A percentile compares a stretch with the other conserved stretches of the same genome.
Evolutionary conservation across 345 rosid genomes (phyloP).

Genomic region (Citrus unshiu): DNA sequence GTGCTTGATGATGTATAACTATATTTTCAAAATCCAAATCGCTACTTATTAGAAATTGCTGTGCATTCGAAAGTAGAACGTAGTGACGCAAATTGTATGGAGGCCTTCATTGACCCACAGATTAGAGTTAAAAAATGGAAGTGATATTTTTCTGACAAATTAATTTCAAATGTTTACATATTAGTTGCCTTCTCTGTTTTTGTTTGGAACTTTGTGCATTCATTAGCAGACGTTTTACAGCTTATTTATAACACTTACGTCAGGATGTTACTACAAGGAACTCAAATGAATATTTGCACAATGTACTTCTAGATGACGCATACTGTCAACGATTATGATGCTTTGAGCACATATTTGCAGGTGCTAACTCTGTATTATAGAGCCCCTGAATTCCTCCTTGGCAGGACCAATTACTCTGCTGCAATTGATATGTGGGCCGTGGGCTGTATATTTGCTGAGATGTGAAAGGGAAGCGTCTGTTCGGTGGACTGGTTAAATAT

Average conservation of each 20-base stretch:
- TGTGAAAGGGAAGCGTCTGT: neutral
- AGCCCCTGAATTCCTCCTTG: slow-evolving; percentile 15
- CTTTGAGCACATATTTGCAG: neutral
- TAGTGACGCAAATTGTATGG: neutral
- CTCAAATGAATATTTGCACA: no score
- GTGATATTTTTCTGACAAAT: no score
- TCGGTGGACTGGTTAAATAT: neutral
- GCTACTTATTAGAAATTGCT: no score
- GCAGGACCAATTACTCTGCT: neutral
- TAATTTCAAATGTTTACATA: no score
- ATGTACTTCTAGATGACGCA: neutral
- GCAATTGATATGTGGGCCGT: slow-evolving; percentile 15
- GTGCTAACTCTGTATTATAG: neutral
- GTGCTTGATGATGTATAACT: no score
- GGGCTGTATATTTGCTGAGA: slow-evolving; percentile 18
- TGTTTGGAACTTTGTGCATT: neutral
- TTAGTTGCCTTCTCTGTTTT: neutral
- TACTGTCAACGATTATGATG: no score
- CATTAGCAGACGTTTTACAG: neutral
- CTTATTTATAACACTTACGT: neutral
- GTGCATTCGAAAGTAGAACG: no score
- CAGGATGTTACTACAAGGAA: neutral
- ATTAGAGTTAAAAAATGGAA: no score
- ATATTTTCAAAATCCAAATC: no score
- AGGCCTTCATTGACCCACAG: no score